Evolutionary conservation across 208 protist genomes (phyloP), one percentile per base, ranked within the genome.

Genomic region (Trypanosoma theileri): DNA sequence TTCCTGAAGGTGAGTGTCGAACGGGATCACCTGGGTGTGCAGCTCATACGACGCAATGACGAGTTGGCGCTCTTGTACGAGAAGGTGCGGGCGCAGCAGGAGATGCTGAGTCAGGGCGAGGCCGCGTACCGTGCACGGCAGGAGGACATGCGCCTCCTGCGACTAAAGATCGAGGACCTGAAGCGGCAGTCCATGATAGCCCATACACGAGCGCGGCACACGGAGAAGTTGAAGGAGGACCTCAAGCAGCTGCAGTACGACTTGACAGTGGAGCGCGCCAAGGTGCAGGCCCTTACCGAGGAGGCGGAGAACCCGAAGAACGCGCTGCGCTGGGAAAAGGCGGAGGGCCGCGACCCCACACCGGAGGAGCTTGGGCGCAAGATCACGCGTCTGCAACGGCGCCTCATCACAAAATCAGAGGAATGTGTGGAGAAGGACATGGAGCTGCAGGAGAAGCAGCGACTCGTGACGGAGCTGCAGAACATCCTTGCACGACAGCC

Each of bases 41-140:
- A 99, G 80, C 88, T 99, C 10, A 98, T 99, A 46, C 91, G 96
- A 11, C 88, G 98, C 55, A 99, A 99, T 80, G 98, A 99, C 73
- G 98, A 99, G 77, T 86, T 99, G 0, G 93, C 95, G 16, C 69
- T 98, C 19, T 81, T 99, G 12, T 99, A 99, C 79, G 98, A 99
- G 70, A 98, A 99, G 82, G 90, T 99, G 31, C 95, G 96, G 9
- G 91, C 99, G 13, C 95, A 99, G 63, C 86, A 99, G 77, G 88
- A 89, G 16, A 97, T 84, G 21, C 65, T 99, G 8, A 81, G 66
- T 52, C 96, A 96, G 55, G 98, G 98, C 13, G 97, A 99, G 75
- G 68, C 85, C 24, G 96, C 98, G 59, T 99, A 98, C 81, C 83
- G 83, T 10, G 86, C 98, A 55, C 69, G 96, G 7, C 28, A 91